Percentiles rank a stretch among this genome's conserved stretches.
These are phyloP conservation scores for Pisolithus thermaeus DNA, from an alignment of 1,284 basidiomycete species.

Conservation along the genomic window DNA sequence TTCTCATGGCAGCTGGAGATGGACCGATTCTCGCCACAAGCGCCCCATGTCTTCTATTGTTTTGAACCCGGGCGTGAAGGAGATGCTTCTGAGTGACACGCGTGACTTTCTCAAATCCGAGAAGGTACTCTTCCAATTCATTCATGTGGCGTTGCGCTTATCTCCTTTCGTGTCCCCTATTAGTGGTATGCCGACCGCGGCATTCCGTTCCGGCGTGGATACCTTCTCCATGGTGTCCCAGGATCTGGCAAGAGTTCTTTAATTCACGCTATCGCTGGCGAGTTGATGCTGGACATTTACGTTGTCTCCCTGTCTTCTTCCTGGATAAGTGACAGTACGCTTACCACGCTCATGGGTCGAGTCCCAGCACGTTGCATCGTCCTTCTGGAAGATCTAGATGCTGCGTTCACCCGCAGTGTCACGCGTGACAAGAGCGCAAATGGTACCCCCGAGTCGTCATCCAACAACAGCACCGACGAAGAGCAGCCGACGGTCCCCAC, in stretches of 20 bases:
- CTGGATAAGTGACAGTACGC: constrained; percentile 72
- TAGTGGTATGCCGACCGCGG: constrained; percentile 65
- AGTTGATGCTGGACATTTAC: constrained; percentile 76
- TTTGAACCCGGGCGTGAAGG: constrained; percentile 76
- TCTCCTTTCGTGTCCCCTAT: neutral
- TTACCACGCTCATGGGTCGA: constrained; percentile 74
- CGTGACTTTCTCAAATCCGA: constrained; percentile 76
- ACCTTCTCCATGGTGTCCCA: constrained; percentile 75
- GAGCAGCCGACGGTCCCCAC: constrained; percentile 28
- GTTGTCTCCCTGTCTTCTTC: constrained; percentile 70
- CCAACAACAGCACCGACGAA: constrained; percentile 31
- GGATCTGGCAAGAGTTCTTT: constrained; percentile 79
- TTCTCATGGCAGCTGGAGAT: constrained; percentile 79
- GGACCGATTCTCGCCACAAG: constrained; percentile 78
- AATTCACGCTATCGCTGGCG: constrained; percentile 80
- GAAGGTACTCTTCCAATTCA: constrained; percentile 42
- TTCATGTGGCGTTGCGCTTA: neutral
- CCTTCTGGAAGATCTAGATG: constrained; percentile 79
- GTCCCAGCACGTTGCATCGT: constrained; percentile 80
- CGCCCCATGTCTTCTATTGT: constrained; percentile 76
- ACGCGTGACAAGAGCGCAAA: constrained; percentile 49
- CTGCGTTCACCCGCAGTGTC: constrained; percentile 72
- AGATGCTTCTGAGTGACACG: constrained; percentile 76
- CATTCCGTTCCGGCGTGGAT: constrained; percentile 81
- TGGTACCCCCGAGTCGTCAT: constrained; percentile 35